phyloP scores from a whole-genome alignment of 1,284 basidiomycete species.

The Heliocybe sulcata region DNA sequence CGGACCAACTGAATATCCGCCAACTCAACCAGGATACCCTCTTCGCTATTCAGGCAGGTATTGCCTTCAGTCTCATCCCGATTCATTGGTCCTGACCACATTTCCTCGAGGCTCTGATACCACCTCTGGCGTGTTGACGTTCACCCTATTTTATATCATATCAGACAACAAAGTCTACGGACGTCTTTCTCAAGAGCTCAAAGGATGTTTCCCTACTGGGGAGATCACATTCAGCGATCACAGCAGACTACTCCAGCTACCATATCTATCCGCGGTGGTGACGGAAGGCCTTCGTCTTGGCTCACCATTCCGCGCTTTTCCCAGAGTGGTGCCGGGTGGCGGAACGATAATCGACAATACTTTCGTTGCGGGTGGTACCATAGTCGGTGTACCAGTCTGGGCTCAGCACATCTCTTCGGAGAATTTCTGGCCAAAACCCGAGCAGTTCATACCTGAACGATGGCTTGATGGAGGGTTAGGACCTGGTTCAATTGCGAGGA shows the following conservation, averaged over 20 bases:
- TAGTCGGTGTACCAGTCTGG: too few relatives aligned
- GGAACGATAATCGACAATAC: too few relatives aligned
- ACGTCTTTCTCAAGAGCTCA: neutral
- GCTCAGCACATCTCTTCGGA: too few relatives aligned
- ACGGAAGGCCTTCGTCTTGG: neutral
- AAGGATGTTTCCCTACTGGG: neutral
- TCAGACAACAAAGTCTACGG: neutral
- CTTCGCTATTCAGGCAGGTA: neutral
- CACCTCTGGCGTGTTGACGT: neutral
- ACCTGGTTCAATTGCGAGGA: neutral
- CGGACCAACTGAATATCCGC: neutral
- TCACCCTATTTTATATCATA: neutral
- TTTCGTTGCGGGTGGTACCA: too few relatives aligned
- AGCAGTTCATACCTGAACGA: slow-evolving; percentile 1
- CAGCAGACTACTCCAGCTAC: neutral
- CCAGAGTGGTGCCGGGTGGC: too few relatives aligned
- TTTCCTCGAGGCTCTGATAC: neutral
- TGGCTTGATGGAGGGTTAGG: slow-evolving; percentile 6
- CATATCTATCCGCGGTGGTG: neutral
- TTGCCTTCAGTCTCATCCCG: neutral
- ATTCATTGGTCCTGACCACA: neutral
- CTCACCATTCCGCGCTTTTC: too few relatives aligned
- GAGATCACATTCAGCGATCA: neutral
- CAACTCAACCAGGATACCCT: neutral
- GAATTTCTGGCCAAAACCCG: neutral